Percentiles rank a stretch among this genome's conserved stretches.
These are phyloP conservation scores for Globisporangium abappressorium DNA, from an alignment of 352 stramenopile genomes.

Conservation along the genomic window DNA sequence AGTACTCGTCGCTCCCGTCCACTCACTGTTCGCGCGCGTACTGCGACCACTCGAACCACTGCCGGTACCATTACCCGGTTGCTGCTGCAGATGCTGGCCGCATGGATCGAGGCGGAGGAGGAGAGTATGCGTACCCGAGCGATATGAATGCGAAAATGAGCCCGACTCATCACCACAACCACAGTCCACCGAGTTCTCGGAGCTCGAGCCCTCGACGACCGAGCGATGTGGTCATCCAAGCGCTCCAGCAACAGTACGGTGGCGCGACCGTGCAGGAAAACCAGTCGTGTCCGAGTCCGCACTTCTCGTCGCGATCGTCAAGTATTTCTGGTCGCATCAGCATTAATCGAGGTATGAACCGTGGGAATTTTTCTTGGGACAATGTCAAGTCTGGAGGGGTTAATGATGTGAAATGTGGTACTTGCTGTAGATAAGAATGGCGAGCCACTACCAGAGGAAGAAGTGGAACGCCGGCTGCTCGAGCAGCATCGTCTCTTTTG, in stretches of 20 bases:
- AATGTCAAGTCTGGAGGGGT: background rate
- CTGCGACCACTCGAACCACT: conserved; percentile 2
- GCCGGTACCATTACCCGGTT: conserved; percentile 9
- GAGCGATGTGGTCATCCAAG: conserved; percentile 28
- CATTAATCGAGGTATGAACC: conserved; percentile 40
- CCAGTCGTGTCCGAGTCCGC: conserved; percentile 47
- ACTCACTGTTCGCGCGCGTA: background rate
- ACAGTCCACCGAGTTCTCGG: conserved; percentile 7
- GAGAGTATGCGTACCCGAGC: conserved; percentile 1
- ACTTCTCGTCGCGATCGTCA: conserved; percentile 67
- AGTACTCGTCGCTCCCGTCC: background rate
- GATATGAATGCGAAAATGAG: background rate
- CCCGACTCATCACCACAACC: background rate
- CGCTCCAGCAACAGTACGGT: conserved; percentile 15
- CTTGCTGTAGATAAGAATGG: conserved; percentile 15
- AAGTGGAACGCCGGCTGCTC: conserved; percentile 49
- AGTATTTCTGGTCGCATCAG: conserved; percentile 54
- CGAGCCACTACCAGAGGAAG: conserved; percentile 22
- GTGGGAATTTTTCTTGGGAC: background rate
- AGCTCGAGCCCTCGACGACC: conserved; percentile 30
- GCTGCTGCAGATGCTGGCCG: background rate
- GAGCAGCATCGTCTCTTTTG: conserved; percentile 75
- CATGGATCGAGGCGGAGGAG: background rate
- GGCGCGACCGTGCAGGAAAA: background rate
- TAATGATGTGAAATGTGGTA: background rate